These are phyloP conservation scores for Ustilago trichophora DNA, from an alignment of 1,284 basidiomycete species.

Conservation along the genomic window DNA sequence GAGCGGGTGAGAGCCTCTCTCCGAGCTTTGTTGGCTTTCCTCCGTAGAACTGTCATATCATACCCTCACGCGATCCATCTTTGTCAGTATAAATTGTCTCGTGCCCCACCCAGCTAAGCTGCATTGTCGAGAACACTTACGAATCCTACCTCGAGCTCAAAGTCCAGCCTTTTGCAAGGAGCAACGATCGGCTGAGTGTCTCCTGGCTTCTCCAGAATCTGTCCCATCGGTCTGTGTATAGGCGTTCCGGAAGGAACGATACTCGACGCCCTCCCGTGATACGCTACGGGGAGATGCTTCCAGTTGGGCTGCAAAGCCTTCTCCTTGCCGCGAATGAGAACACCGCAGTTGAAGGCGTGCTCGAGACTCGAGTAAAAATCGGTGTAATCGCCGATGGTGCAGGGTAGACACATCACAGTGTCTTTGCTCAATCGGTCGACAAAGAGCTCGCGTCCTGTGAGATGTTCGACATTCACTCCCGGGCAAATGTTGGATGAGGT, in stretches of 20 bases:
- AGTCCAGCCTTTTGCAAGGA: constrained; percentile 41
- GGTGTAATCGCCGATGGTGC: constrained; percentile 48
- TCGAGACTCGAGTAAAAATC: constrained; percentile 52
- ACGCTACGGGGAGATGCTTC: constrained; percentile 47
- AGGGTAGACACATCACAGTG: constrained; percentile 34
- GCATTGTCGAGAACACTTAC: constrained; percentile 4
- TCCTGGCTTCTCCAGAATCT: constrained; percentile 23
- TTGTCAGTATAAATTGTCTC: not conserved
- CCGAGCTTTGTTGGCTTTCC: constrained; percentile 33
- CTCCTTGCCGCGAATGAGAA: constrained; percentile 16
- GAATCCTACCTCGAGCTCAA: constrained; percentile 55
- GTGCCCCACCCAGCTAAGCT: not conserved
- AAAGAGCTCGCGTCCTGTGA: constrained; percentile 3
- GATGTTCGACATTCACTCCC: not conserved
- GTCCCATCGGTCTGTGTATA: constrained; percentile 40
- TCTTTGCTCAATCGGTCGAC: not conserved
- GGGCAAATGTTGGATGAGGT: not conserved
- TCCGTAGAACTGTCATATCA: constrained; percentile 38
- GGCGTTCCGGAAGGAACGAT: constrained; percentile 34
- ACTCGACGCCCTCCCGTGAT: constrained; percentile 45
- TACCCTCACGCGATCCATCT: too few species aligned
- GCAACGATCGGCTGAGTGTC: constrained; percentile 27
- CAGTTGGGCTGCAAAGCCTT: constrained; percentile 30
- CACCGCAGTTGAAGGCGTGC: constrained; percentile 42
- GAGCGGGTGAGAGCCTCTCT: constrained; percentile 18